phyloP scores from a whole-genome alignment of 1,284 basidiomycete genomes.

The Takashimella koratensis region DNA sequence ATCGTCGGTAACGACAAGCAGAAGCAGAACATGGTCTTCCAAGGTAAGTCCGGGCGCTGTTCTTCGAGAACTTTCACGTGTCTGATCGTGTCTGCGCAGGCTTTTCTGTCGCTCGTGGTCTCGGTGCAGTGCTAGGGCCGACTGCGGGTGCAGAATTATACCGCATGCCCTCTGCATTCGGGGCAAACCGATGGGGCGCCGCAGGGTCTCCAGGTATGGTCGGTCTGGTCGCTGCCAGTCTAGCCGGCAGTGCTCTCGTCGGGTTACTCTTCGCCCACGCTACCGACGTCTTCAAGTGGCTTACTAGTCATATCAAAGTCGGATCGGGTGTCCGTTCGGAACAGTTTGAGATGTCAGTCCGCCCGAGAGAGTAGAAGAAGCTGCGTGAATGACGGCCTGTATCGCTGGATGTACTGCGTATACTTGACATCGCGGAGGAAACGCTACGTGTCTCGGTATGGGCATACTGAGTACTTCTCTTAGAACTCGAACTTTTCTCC shows the following conservation, averaged over 20 bases:
- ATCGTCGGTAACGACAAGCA: slow-evolving; percentile 23
- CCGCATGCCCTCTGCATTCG: slow-evolving; percentile 2
- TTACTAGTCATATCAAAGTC: too few species aligned
- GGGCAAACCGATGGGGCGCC: slow-evolving; percentile 15
- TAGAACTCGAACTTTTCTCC: slow-evolving; percentile 11
- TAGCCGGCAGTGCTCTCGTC: slow-evolving; percentile 17
- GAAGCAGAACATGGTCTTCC: slow-evolving; percentile 18
- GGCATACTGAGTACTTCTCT: background rate
- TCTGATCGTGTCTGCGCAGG: too few species aligned
- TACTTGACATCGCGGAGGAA: too few species aligned
- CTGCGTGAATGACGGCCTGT: too few species aligned
- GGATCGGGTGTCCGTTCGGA: too few species aligned
- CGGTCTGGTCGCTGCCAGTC: slow-evolving; percentile 18
- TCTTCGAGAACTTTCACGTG: too few species aligned
- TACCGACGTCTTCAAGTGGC: too few species aligned
- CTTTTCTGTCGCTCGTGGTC: slow-evolving; percentile 20
- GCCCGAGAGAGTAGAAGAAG: too few species aligned
- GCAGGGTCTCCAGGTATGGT: slow-evolving; percentile 24
- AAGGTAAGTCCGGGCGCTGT: slow-evolving; percentile 11
- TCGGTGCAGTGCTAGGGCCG: slow-evolving; percentile 20
- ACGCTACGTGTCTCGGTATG: too few species aligned
- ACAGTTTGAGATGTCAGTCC: too few species aligned
- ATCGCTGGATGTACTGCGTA: too few species aligned
- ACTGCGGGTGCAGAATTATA: slow-evolving; percentile 20
- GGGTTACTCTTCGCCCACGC: slow-evolving; percentile 8